Conservation (phyloP, 495 filamentous ascomycete species). For the Aspergillus wentii region DNA sequence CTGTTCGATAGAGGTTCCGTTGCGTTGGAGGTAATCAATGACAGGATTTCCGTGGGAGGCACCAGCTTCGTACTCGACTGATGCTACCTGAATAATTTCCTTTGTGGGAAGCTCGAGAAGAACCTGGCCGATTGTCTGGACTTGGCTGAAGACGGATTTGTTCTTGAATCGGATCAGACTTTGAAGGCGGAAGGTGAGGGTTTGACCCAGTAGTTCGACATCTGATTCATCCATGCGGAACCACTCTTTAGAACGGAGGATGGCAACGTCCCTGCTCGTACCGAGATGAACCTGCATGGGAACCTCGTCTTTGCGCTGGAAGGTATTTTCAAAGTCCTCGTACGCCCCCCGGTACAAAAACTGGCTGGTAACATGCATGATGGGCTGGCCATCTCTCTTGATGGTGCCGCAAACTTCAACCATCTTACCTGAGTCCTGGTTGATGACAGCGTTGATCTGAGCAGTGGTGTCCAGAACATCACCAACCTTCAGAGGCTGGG, state of each 20-base stretch:
- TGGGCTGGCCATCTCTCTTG: constrained; percentile 73
- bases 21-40: constrained; percentile 88
- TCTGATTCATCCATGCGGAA: constrained; percentile 78
- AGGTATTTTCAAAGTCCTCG: constrained; percentile 92
- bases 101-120: constrained; percentile 94
- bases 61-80: constrained; percentile 88
- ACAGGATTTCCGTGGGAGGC: constrained; percentile 93
- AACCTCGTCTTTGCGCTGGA: constrained; percentile 93
- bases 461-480: constrained; percentile 91
- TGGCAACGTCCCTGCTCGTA: constrained; percentile 84
- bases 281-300: constrained; percentile 90
- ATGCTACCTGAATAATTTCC: constrained; percentile 93
- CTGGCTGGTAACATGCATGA: constrained; percentile 98
- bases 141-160: constrained; percentile 84
- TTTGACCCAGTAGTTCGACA: constrained; percentile 82
- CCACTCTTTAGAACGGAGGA: constrained; percentile 95
- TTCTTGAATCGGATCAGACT: constrained; percentile 92
- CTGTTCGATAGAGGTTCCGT: constrained; percentile 92
- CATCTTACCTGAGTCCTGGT: constrained; percentile 98
- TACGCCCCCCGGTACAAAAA: constrained; percentile 95
- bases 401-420: constrained; percentile 98
- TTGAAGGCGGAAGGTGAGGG: constrained; percentile 92
- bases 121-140: constrained; percentile 90
- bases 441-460: constrained; percentile 95
- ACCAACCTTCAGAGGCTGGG: constrained; percentile 88